A percentile compares a stretch with the other conserved stretches of the same genome.
These are phyloP conservation scores for Hanseniaspora lachancei DNA, from an alignment of 805 yeast genomes.

Conservation along the genomic window DNA sequence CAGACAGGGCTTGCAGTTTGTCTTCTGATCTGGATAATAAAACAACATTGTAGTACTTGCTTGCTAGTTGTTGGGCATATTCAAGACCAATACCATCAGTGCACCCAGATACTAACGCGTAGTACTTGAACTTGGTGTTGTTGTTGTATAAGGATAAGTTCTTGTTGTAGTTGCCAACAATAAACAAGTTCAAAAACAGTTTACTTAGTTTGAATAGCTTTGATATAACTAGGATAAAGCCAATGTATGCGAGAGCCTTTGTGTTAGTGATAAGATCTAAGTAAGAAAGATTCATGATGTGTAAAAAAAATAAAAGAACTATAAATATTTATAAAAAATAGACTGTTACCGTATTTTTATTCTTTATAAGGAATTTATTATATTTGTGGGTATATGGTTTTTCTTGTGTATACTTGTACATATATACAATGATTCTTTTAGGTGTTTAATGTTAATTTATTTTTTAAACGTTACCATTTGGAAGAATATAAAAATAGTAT, in stretches of 20 bases:
- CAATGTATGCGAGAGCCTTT: constrained; percentile 28
- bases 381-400: too few species aligned
- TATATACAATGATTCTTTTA: too few species aligned
- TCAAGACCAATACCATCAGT: constrained; percentile 97
- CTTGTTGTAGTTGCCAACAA: constrained; percentile 48
- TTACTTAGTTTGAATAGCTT: constrained; percentile 38
- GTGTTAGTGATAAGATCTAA: neutral
- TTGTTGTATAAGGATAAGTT: constrained; percentile 58
- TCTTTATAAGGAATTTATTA: too few species aligned
- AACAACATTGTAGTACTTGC: constrained; percentile 68
- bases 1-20: constrained; percentile 54
- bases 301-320: neutral
- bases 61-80: constrained; percentile 73
- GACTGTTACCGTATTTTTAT: too few species aligned
- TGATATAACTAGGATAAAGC: constrained; percentile 46
- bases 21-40: constrained; percentile 73
- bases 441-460: too few species aligned
- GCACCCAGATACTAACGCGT: constrained; percentile 97
- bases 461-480: too few species aligned
- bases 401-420: too few species aligned
- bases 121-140: constrained; percentile 29
- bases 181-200: constrained; percentile 46
- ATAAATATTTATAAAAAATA: too few species aligned
- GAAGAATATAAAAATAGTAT: too few species aligned
- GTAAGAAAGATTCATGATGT: neutral